phyloP scores from a whole-genome alignment of 2,329 filamentous ascomycete species.

The Xylariaceae sp. region DNA sequence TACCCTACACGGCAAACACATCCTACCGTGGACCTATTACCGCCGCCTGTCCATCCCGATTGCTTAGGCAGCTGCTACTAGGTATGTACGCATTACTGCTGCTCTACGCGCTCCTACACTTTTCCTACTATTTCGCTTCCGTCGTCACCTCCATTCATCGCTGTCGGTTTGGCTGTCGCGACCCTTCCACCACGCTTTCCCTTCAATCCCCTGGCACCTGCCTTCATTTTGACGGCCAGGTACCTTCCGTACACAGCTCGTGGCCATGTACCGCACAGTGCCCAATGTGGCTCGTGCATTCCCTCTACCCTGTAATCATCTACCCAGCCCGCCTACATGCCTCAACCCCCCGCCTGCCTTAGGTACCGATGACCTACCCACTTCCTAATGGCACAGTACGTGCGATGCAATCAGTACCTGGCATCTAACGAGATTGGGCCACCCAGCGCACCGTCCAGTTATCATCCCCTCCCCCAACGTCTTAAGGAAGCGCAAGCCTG shows the following conservation, averaged over 20 bases:
- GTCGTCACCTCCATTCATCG: no score
- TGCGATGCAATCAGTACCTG: conserved; percentile 13
- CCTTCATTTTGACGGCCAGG: not conserved
- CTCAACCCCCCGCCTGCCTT: not conserved
- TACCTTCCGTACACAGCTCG: not conserved
- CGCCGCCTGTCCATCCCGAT: conserved; percentile 1
- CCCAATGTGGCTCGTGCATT: not conserved
- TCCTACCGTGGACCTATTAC: conserved; percentile 32
- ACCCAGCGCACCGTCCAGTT: conserved; percentile 13
- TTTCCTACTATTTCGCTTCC: not conserved
- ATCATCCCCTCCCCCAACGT: conserved; percentile 8
- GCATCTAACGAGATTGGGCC: conserved; percentile 18
- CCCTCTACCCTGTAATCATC: not conserved
- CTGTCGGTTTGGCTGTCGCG: no score
- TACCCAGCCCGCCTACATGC: not conserved
- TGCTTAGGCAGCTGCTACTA: conserved; percentile 4
- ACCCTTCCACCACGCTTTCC: not conserved
- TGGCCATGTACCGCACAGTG: not conserved
- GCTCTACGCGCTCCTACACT: not conserved
- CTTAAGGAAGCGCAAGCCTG: conserved; percentile 9
- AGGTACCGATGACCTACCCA: not conserved
- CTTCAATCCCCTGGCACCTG: not conserved
- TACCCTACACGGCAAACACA: conserved; percentile 28
- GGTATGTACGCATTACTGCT: conserved; percentile 1
- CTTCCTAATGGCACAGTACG: not conserved